phyloP scores from a whole-genome alignment of 2,329 filamentous ascomycete species.

The Basipetospora sp. region DNA sequence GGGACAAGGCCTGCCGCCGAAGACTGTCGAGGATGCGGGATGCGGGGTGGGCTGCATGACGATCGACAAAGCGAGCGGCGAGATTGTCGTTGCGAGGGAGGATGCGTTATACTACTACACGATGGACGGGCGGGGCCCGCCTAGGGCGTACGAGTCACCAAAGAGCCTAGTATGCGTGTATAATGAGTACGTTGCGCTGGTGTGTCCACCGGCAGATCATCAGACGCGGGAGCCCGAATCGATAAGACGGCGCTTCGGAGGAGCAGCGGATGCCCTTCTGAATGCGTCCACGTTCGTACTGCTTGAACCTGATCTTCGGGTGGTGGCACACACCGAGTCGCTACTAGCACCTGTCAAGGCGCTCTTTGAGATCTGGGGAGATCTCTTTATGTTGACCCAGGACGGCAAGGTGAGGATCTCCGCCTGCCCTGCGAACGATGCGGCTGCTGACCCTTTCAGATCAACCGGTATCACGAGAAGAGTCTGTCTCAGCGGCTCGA shows the following conservation, averaged over 20 bases:
- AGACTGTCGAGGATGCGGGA: slow-evolving; percentile 75
- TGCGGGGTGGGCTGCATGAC: slow-evolving; percentile 95
- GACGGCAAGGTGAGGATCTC: slow-evolving; percentile 65
- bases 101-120: slow-evolving; percentile 95
- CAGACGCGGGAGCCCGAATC: slow-evolving; percentile 34
- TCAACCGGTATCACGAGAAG: slow-evolving; percentile 83
- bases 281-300: slow-evolving; percentile 79
- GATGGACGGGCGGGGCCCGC: slow-evolving; percentile 67
- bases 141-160: slow-evolving; percentile 78
- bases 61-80: slow-evolving; percentile 60
- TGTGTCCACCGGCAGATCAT: slow-evolving; percentile 49
- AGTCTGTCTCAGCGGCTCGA: slow-evolving; percentile 79
- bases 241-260: slow-evolving; percentile 57
- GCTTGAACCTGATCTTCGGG: slow-evolving; percentile 79
- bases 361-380: slow-evolving; percentile 77
- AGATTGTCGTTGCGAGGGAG: slow-evolving; percentile 82
- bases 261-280: slow-evolving; percentile 63
- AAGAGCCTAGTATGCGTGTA: slow-evolving; percentile 72
- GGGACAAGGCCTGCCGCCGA: slow-evolving; percentile 76
- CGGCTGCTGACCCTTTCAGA: slow-evolving; percentile 28
- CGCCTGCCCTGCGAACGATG: neutral
- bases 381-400: slow-evolving; percentile 75
- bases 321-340: slow-evolving; percentile 78
- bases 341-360: slow-evolving; percentile 65
- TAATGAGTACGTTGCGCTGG: slow-evolving; percentile 72